Percentiles rank a stretch among this genome's conserved stretches.
Conservation (phyloP, 768 basidiomycete genomes). For the Mycena vitilis region DNA sequence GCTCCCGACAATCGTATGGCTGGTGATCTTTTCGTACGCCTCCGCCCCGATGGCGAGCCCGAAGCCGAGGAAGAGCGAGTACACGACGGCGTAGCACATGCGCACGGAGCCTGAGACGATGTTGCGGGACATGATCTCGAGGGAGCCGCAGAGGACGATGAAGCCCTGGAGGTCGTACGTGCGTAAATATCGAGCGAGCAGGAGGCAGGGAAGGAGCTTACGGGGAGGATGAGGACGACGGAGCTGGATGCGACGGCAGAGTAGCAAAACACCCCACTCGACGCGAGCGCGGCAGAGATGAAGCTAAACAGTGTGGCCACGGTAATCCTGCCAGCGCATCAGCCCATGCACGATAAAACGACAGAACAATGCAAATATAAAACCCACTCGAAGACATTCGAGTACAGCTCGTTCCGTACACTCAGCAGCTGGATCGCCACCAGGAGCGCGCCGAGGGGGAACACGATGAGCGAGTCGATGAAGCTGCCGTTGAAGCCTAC, state of each 20-base stretch:
- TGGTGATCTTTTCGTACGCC: slow-evolving; percentile 69
- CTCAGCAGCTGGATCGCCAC: slow-evolving; percentile 79
- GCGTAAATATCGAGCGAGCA: slow-evolving; percentile 30
- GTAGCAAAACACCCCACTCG: slow-evolving; percentile 80
- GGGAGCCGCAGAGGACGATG: slow-evolving; percentile 76
- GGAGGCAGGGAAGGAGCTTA: slow-evolving; percentile 44
- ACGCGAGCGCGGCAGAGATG: slow-evolving; percentile 77
- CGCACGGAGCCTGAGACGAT: slow-evolving; percentile 89
- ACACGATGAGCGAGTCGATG: slow-evolving; percentile 77
- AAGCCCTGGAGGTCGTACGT: slow-evolving; percentile 56
- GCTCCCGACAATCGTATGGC: slow-evolving; percentile 56
- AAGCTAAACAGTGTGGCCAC: slow-evolving; percentile 86
- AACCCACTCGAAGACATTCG: slow-evolving; percentile 79
- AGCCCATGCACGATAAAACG: background rate
- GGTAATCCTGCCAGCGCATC: slow-evolving; percentile 65
- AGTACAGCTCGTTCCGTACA: slow-evolving; percentile 81
- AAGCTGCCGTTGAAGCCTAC: slow-evolving; percentile 82
- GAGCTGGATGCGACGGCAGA: slow-evolving; percentile 82
- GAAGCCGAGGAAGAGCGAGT: slow-evolving; percentile 83
- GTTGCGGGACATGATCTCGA: slow-evolving; percentile 84
- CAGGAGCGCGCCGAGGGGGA: slow-evolving; percentile 82
- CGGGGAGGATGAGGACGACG: slow-evolving; percentile 84
- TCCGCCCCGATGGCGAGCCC: slow-evolving; percentile 86
- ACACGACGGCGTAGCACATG: slow-evolving; percentile 82
- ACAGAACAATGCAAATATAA: background rate